phyloP scores from a whole-genome alignment of 768 basidiomycete genomes.

The Lactarius pseudohatsudake region DNA sequence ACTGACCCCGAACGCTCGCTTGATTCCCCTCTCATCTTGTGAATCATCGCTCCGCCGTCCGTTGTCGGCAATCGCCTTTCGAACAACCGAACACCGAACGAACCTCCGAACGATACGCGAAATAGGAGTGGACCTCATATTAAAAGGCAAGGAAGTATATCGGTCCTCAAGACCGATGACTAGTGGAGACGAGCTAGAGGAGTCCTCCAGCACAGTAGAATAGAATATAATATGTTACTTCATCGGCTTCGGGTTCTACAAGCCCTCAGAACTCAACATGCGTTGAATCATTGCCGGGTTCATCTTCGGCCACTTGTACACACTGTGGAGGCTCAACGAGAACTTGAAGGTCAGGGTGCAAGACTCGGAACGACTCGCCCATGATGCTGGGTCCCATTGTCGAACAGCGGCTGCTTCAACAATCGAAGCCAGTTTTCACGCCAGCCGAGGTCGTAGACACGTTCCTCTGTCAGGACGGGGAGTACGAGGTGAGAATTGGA shows the following conservation, averaged over 20 bases:
- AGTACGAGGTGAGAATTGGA: constrained; percentile 6
- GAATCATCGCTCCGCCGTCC: too few species aligned
- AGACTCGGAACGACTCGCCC: constrained; percentile 11
- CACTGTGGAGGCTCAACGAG: not conserved
- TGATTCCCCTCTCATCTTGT: too few species aligned
- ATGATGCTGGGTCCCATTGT: not conserved
- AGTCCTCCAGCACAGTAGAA: not conserved
- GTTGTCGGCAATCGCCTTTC: too few species aligned
- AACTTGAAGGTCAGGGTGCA: not conserved
- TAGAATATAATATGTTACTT: not conserved
- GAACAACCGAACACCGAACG: too few species aligned
- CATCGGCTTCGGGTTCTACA: not conserved
- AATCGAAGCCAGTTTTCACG: constrained; percentile 28
- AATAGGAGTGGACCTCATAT: not conserved
- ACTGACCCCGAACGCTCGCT: too few species aligned
- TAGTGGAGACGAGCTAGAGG: not conserved
- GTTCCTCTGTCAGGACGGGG: constrained; percentile 18
- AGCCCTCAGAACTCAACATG: constrained; percentile 11
- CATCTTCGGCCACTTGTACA: constrained; percentile 28
- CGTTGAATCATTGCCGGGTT: constrained; percentile 28
- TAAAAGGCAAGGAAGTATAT: not conserved
- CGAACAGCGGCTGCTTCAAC: constrained; percentile 20
- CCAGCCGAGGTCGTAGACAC: constrained; percentile 30
- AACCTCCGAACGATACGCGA: too few species aligned
- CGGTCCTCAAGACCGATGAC: not conserved